These are phyloP conservation scores for Aspergillus neoniger DNA, from an alignment of 2,329 filamentous ascomycete genomes.

Conservation along the genomic window DNA sequence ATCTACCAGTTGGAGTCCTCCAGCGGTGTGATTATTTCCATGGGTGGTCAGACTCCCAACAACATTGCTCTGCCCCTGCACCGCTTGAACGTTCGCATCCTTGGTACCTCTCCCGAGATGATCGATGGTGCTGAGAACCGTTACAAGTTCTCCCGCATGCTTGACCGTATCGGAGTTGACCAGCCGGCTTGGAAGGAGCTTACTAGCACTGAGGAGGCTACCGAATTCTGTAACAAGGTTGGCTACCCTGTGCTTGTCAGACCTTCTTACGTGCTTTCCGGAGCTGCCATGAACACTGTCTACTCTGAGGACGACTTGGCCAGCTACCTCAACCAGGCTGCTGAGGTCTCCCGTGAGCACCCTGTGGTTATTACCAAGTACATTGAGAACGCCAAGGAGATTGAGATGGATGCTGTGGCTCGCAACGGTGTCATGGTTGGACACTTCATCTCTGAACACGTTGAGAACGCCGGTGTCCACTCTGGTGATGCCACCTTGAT, in stretches of 20 bases:
- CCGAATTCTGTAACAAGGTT: conserved; percentile 81
- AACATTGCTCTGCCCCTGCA: conserved; percentile 92
- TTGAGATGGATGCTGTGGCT: conserved; percentile 98
- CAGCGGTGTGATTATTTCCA: conserved; percentile 84
- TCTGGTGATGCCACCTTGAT: conserved; percentile 97
- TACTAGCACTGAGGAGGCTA: conserved; percentile 89
- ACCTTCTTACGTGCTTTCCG: conserved; percentile 94
- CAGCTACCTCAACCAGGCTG: conserved; percentile 84
- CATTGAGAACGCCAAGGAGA: conserved; percentile 98
- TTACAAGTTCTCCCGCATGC: conserved; percentile 98
- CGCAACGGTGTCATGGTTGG: conserved; percentile 85
- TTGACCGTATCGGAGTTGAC: conserved; percentile 91
- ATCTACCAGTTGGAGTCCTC: conserved; percentile 88
- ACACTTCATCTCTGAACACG: conserved; percentile 97
- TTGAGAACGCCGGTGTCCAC: conserved; percentile 97
- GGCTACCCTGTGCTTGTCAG: conserved; percentile 92
- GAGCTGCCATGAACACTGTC: conserved; percentile 98
- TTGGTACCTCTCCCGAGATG: conserved; percentile 98
- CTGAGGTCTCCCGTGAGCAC: conserved; percentile 89
- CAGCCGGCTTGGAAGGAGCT: conserved; percentile 98
- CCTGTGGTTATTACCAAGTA: conserved; percentile 99
- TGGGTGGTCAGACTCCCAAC: conserved; percentile 97
- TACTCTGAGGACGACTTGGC: conserved; percentile 93
- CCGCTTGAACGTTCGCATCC: conserved; percentile 84
- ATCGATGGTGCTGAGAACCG: conserved; percentile 97